A percentile compares a stretch with the other conserved stretches of the same genome.
Evolutionary conservation across 2,329 filamentous ascomycete species (phyloP).

Genomic region (Tolypocladium tropicale): DNA sequence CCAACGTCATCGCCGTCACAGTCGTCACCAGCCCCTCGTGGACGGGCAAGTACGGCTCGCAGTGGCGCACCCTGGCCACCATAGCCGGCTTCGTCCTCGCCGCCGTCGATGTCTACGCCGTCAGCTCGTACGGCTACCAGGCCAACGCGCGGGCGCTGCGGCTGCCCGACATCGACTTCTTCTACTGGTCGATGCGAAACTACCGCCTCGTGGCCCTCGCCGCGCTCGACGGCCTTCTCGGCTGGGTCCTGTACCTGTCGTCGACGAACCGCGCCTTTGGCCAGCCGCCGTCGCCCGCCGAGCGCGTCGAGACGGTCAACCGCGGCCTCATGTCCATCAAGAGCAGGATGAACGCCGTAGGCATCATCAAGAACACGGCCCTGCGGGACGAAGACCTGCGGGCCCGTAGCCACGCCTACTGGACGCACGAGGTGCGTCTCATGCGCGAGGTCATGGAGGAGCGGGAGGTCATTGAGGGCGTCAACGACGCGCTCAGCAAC

Average conservation of each 20-base stretch:
- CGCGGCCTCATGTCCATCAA: slow-evolving; percentile 47
- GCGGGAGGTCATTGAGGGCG: slow-evolving; percentile 59
- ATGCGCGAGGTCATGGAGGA: slow-evolving; percentile 73
- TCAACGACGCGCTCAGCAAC: slow-evolving; percentile 55
- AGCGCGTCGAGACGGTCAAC: slow-evolving; percentile 53
- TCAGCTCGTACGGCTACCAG: slow-evolving; percentile 55
- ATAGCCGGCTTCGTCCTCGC: slow-evolving; percentile 49
- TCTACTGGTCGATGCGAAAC: slow-evolving; percentile 59
- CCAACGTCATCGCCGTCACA: slow-evolving; percentile 64
- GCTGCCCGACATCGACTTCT: slow-evolving; percentile 54
- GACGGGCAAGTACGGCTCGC: slow-evolving; percentile 49
- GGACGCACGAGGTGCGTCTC: slow-evolving; percentile 64
- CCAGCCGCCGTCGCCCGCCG: slow-evolving; percentile 46
- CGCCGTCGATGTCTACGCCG: slow-evolving; percentile 54
- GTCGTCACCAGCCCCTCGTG: slow-evolving; percentile 61
- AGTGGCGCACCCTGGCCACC: slow-evolving; percentile 64
- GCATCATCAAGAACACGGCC: slow-evolving; percentile 71
- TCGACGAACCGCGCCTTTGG: slow-evolving; percentile 72
- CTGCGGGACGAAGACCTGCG: slow-evolving; percentile 64
- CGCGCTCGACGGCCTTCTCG: slow-evolving; percentile 52
- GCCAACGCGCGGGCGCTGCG: slow-evolving; percentile 52
- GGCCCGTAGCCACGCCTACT: slow-evolving; percentile 59
- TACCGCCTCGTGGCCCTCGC: slow-evolving; percentile 56
- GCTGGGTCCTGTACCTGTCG: slow-evolving; percentile 60
- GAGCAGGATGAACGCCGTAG: slow-evolving; percentile 60